Percentiles rank a stretch among this genome's conserved stretches.
Evolutionary conservation across 805 yeast species (phyloP).

Genomic region (Wilhelminamyces savonicus): DNA sequence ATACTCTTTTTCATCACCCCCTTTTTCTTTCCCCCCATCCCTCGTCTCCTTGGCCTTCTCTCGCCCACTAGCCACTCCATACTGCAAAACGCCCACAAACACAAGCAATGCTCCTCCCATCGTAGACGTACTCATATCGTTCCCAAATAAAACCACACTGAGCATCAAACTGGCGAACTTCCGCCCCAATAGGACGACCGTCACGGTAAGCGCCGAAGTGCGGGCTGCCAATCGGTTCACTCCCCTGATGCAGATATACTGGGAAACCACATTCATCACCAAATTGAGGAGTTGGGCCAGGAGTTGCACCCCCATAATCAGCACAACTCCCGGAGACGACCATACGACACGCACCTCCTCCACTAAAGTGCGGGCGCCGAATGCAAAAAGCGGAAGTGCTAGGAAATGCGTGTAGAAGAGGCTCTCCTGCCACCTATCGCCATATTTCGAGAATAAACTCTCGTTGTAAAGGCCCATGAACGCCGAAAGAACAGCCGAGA

Average conservation of each 20-base stretch:
- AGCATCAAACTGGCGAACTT: constrained; percentile 55
- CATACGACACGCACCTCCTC: constrained; percentile 5
- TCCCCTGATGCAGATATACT: constrained; percentile 53
- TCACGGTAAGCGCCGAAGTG: constrained; percentile 57
- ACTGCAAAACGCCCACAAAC: constrained; percentile 37
- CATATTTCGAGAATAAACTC: constrained; percentile 40
- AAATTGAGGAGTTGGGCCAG: constrained; percentile 8
- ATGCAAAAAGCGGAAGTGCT: constrained; percentile 47
- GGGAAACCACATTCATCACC: constrained; percentile 13
- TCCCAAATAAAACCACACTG: constrained; percentile 49
- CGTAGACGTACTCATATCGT: constrained; percentile 30
- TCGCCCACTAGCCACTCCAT: too few relatives aligned
- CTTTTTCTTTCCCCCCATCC: too few relatives aligned
- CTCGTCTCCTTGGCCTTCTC: too few relatives aligned
- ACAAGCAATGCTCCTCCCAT: constrained; percentile 46
- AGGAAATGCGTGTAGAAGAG: constrained; percentile 55
- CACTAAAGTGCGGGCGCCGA: constrained; percentile 20
- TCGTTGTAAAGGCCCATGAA: constrained; percentile 57
- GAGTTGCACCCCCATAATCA: background rate
- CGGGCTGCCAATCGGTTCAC: constrained; percentile 56
- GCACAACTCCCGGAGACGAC: background rate
- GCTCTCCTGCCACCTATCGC: constrained; percentile 59
- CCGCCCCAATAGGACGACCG: constrained; percentile 54
- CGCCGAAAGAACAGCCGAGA: constrained; percentile 48
- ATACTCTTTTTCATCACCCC: too few relatives aligned